Evolutionary conservation across 2,329 filamentous ascomycete species (phyloP), one percentile per base, ranked within the genome.

Genomic region (Dactylonectria estremocensis): DNA sequence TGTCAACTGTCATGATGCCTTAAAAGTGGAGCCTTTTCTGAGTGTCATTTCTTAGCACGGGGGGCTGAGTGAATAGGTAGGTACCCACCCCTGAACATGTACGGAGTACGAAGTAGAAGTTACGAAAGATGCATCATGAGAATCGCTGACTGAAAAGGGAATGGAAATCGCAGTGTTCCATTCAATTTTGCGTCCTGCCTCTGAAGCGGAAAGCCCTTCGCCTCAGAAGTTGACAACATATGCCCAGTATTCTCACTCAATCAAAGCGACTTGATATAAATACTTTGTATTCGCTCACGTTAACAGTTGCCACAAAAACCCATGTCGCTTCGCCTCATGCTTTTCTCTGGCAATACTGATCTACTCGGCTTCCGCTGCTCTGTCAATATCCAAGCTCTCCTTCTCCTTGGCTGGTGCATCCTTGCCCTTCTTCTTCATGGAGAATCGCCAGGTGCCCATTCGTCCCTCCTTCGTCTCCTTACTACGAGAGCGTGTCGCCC

Each of bases 371-470:
- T 81, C 79, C n/a, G 68, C 57, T 35, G 73, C 64, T 48, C 77
- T 72, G 9, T 90, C 88, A 28, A 86, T 75, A 52, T 90, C 88
- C 69, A 87, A 73, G 70, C 86, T 88, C 72, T 89, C 87, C 80
- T 86, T 88, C 64, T 82, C 80, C 72, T 76, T 82, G n/a, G 65
- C 49, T 8, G 67, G 61, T n/a, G 61, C 59, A 33, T 88, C 86
- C 72, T 85, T 88, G 69, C 84, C 86, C 78, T 88, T 89, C 82
- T 89, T 90, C 80, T 88, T 89, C 76, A 88, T 88, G 49, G 87
- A 85, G 76, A 89, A 89, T 71, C 87, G 84, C 84, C 87, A 88
- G 48, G 82, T 82, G 11, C 82, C 83, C 65, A 87, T 85, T 74
- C 88, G 84, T 59, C 85, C 80, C 57, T 86, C 85, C 70, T 83